A percentile compares a stretch with the other conserved stretches of the same genome.
Evolutionary conservation across 805 yeast species (phyloP).

Genomic region (Saturnispora sanitii): DNA sequence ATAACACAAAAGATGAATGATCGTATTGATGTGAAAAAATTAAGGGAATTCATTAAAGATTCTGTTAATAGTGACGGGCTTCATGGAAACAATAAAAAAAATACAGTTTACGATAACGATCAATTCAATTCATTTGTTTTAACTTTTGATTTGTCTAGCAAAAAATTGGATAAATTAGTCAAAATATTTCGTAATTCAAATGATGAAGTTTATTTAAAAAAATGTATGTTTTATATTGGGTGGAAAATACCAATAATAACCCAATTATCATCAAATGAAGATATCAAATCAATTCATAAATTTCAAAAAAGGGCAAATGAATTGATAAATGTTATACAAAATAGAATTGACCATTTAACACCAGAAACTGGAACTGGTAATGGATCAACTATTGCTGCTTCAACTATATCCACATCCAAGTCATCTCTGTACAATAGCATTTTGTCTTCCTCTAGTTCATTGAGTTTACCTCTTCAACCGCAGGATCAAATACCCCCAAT

Average conservation of each 20-base stretch:
- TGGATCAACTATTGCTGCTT: neutral
- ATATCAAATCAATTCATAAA: constrained; percentile 8
- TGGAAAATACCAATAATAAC: constrained; percentile 5
- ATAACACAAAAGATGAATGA: constrained; percentile 62
- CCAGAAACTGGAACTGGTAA: neutral
- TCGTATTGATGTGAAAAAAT: constrained; percentile 59
- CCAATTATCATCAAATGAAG: constrained; percentile 6
- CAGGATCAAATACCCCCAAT: neutral
- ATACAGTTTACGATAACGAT: neutral
- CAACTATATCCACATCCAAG: neutral
- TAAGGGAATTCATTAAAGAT: constrained; percentile 30
- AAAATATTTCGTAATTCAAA: neutral
- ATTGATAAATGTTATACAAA: neutral
- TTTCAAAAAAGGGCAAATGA: constrained; percentile 8
- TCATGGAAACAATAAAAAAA: neutral
- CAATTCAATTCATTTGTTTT: constrained; percentile 1
- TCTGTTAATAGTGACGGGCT: neutral
- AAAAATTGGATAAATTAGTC: constrained; percentile 1
- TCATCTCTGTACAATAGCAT: neutral
- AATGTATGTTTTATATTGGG: constrained; percentile 1
- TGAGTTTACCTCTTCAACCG: neutral
- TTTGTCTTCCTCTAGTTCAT: neutral
- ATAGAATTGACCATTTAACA: neutral
- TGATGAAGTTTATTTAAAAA: constrained; percentile 1
- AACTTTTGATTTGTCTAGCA: neutral